These are phyloP conservation scores for Neoboletus brunneissimus DNA, from an alignment of 768 basidiomycete genomes.

Conservation along the genomic window DNA sequence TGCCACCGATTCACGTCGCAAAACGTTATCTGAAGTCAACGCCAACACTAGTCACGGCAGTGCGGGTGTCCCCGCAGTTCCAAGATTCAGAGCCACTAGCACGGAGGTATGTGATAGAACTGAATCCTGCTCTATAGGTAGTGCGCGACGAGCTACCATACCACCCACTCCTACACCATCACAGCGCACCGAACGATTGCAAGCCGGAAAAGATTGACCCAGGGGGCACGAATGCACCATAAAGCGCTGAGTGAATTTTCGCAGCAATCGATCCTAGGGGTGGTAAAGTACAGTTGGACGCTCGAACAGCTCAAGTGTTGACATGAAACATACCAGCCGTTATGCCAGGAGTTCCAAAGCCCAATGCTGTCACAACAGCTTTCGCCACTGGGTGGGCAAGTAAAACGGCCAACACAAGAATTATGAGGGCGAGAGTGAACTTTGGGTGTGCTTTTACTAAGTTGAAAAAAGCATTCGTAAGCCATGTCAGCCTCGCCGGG, in stretches of 20 bases:
- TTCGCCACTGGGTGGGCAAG: neutral
- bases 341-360: neutral
- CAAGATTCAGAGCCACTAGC: neutral
- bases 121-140: neutral
- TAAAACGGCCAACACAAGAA: neutral
- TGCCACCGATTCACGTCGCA: neutral
- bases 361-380: rapidly evolving
- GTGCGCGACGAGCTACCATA: no score
- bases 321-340: conserved; percentile 1
- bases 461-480: neutral
- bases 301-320: neutral
- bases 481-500: neutral
- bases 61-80: neutral
- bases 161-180: no score
- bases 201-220: neutral
- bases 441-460: neutral
- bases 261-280: conserved; percentile 11
- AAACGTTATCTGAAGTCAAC: neutral
- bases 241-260: neutral
- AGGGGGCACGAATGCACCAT: neutral
- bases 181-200: conserved; percentile 9
- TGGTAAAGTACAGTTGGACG: neutral
- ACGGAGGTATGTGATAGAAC: neutral
- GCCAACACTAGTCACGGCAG: neutral
- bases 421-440: rapidly evolving